Evolutionary conservation across 2,329 filamentous ascomycete species (phyloP), one percentile per base, ranked within the genome.

Genomic region (Sphaerulina musiva): DNA sequence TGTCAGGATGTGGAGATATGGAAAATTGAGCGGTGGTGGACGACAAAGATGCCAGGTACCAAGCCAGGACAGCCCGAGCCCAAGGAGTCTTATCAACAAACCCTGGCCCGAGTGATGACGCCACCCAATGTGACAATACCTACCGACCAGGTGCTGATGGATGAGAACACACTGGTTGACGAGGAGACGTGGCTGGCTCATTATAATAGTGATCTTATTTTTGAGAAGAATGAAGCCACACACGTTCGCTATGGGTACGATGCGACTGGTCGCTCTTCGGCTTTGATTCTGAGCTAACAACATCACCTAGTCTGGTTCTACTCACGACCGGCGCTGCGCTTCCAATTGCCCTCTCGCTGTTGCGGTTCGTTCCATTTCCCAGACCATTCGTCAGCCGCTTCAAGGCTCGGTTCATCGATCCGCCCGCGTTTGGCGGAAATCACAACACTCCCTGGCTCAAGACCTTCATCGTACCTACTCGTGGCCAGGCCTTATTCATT

Each of bases 231-330:
- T 14, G 69, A 71, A 49, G 56, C 58, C 14, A 53, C 59, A 9
- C 67, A 71, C 56, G 56, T 63, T 60, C 64, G 48, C 45, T 71
- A 66, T 34, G 63, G 64, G 69, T 70, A 62, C 38, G 26, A 5
- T 32, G 8, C 9, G 4, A 20, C 12, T 20, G 4, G 36, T 26
- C 38, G 6, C 6, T 32, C 26, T 4, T 9, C 20, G 20, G 2
- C 20, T 20, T 20, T 20, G 20, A 20, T 20, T 20, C 20, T 20
- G 20, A 20, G 29, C 51, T 51, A 32, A 53, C 31, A 38, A 14
- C 20, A 31, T 3, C 6, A 12, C 8, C 6, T 17, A 65, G 63
- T 26, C 56, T 65, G 6, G 46, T 62, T 6, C 38, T 60, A 1
- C 51, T 65, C 17, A 54, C 61, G 5, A 56, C 60, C 14, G 55